Conservation (phyloP, 768 basidiomycete genomes). For the Xerocomellus amylosporus region DNA sequence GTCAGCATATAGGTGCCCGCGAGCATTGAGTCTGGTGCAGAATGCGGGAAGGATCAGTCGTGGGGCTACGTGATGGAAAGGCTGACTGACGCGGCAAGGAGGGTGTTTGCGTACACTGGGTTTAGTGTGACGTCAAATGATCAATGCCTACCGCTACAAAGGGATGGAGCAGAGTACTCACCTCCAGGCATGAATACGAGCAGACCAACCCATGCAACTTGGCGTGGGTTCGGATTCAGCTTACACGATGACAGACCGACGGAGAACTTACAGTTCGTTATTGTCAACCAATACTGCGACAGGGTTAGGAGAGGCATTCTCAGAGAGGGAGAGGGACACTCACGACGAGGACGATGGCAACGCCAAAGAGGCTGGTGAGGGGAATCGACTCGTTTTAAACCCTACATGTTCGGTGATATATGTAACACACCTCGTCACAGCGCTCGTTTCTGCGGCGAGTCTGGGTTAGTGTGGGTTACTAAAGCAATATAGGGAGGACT, state of each 20-base stretch:
- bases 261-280: slow-evolving; percentile 5
- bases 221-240: neutral
- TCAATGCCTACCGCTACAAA: neutral
- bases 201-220: slow-evolving; percentile 19
- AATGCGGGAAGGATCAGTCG: neutral
- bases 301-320: neutral
- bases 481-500: neutral
- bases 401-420: neutral
- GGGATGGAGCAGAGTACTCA: neutral
- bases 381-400: neutral
- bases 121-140: neutral
- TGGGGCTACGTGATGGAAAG: neutral
- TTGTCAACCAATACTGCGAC: slow-evolving; percentile 20
- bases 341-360: slow-evolving; percentile 11
- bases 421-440: slow-evolving; percentile 10
- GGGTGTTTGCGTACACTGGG: slow-evolving; percentile 18
- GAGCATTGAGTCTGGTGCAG: slow-evolving; percentile 11
- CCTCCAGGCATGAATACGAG: slow-evolving; percentile 20
- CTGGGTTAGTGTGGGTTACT: slow-evolving; percentile 1
- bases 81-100: slow-evolving; percentile 17
- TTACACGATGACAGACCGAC: neutral
- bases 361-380: slow-evolving; percentile 7
- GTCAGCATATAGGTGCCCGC: slow-evolving; percentile 6
- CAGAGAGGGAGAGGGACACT: neutral
- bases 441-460: slow-evolving; percentile 16